Conservation (phyloP, 495 filamentous ascomycete genomes). For the Arthonia radiata region DNA sequence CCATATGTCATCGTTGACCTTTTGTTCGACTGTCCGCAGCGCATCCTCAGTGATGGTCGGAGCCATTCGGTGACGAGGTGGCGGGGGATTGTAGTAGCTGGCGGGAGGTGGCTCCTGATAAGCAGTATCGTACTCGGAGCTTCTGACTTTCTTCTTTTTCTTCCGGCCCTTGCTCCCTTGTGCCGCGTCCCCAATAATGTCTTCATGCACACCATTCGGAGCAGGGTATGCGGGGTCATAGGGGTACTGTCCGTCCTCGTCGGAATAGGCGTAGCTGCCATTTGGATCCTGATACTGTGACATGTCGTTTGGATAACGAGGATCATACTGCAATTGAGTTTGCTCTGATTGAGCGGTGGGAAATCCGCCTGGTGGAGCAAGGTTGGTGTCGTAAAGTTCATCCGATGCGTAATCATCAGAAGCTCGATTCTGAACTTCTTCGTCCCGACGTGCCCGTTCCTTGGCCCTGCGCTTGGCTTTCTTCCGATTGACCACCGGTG, state of each 20-base stretch:
- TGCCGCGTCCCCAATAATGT: constrained; percentile 7
- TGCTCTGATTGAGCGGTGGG: constrained; percentile 3
- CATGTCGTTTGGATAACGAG: constrained; percentile 6
- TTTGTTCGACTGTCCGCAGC: constrained; percentile 5
- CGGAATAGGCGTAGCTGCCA: constrained; percentile 20
- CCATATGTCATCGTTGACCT: constrained; percentile 44
- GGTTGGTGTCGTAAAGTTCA: constrained; percentile 5
- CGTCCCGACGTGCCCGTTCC: constrained; percentile 33
- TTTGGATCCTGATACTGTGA: constrained; percentile 12
- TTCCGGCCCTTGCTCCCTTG: constrained; percentile 29
- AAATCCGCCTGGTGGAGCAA: constrained; percentile 12
- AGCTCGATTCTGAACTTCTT: constrained; percentile 31
- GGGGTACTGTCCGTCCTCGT: constrained; percentile 18
- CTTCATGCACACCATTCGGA: constrained; percentile 15
- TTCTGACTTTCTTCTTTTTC: constrained; percentile 34
- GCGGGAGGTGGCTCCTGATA: constrained; percentile 5
- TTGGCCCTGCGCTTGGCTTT: constrained; percentile 49
- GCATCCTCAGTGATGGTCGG: constrained; percentile 6
- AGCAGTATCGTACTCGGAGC: constrained; percentile 6
- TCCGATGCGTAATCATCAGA: constrained; percentile 5
- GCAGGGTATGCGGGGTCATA: background rate
- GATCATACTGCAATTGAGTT: constrained; percentile 9
- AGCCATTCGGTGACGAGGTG: constrained; percentile 11
- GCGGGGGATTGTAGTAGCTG: constrained; percentile 6
- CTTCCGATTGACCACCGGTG: constrained; percentile 49